These are phyloP conservation scores for Rhizopus sp. DNA, from an alignment of 371 early-diverging fungal species.

Conservation along the genomic window DNA sequence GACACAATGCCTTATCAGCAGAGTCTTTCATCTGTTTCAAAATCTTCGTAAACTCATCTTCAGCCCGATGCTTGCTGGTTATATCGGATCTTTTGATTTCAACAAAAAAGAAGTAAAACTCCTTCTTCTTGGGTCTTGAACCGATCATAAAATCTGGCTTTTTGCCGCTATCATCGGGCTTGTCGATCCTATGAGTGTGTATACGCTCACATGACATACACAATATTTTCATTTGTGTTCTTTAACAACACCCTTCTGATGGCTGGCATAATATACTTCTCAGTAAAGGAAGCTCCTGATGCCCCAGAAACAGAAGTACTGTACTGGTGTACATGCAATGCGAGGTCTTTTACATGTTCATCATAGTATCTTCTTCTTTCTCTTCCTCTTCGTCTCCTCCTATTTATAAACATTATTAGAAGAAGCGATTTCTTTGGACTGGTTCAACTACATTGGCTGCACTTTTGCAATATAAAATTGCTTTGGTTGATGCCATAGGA, in stretches of 20 bases:
- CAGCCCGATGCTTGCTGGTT: neutral
- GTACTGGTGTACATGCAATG: neutral
- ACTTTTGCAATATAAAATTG: constrained; percentile 15
- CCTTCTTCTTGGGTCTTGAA: neutral
- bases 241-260: neutral
- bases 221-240: neutral
- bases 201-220: neutral
- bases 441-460: constrained; percentile 12
- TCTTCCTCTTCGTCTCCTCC: neutral
- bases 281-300: neutral
- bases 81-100: neutral
- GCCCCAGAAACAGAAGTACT: neutral
- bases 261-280: neutral
- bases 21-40: neutral
- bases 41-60: constrained; percentile 5
- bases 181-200: neutral
- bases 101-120: neutral
- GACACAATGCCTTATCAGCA: neutral
- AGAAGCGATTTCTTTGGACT: constrained; percentile 8
- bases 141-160: neutral
- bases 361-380: neutral
- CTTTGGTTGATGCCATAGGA: constrained; percentile 8
- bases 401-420: constrained; percentile 14
- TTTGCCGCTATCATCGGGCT: neutral
- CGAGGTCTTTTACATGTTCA: neutral